Evolutionary conservation across 192 early-diverging fungal genomes (phyloP), one percentile per base, ranked within the genome.

Genomic region (Kappamyces sp.): DNA sequence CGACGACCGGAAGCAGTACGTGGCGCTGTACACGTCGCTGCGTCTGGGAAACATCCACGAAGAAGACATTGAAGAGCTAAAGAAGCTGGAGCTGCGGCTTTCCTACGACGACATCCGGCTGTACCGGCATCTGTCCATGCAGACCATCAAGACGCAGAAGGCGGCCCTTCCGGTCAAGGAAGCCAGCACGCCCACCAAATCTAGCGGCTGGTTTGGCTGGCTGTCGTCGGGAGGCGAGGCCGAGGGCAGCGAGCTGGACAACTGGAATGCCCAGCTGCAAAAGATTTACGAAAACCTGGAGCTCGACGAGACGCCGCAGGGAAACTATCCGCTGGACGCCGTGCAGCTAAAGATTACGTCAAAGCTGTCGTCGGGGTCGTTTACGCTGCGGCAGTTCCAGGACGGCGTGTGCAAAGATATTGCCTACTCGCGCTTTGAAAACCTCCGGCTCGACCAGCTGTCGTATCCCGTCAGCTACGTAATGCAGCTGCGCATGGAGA

Each of bases 51-150:
- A 55, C 62, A 40, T 64, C 72, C 3, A 47, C 67, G 48, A 70
- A 9, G 69, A 83, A 52, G 82, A 90, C 6, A 45, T 60, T 1
- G 60, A 64, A 2, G 69, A 73, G 8, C 74, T 96, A 22, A 77
- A 79, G 29, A 66, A 67, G 22, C 61, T 98, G 35, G 91, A 96
- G 65, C 69, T 77, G 47, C 80, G 79, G 49, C 77, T 96, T 2
- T 85, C 84, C 4, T 96, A 84, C 68, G 84, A 94, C 32, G 95
- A 98, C 69, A 90, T 98, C 51, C 72, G 88, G 43, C 79, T 88
- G 47, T 98, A 94, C 61, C 70, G 92, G 15, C 80, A 82, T 31
- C 75, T 87, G 6, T 89, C 90, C 0, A 84, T 84, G 60, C 75
- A 83, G 37, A 72, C 77, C 36, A 64, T 94, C 59, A 74, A 85